Percentiles rank a stretch among this genome's conserved stretches.
Evolutionary conservation across 2,329 filamentous ascomycete species (phyloP).

Genomic region (Fusarium domesticum): DNA sequence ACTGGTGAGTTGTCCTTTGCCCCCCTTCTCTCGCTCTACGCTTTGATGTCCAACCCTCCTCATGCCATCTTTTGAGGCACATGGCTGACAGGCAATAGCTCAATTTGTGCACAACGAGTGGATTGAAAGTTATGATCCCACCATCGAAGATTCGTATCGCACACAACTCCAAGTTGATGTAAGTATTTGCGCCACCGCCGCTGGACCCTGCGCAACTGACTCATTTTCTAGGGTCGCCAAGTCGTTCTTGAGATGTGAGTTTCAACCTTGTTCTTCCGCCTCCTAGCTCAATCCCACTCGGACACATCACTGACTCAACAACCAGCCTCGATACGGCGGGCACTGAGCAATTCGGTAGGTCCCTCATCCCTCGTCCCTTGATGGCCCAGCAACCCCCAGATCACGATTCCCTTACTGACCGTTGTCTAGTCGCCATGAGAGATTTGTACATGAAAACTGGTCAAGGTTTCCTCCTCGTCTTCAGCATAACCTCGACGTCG

Average conservation of each 20-base stretch:
- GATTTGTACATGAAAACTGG: conserved; percentile 93
- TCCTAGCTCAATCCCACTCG: neutral
- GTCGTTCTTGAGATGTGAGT: conserved; percentile 84
- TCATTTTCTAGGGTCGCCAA: conserved; percentile 66
- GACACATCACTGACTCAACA: conserved; percentile 21
- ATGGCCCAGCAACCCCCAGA: conserved; percentile 15
- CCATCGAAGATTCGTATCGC: conserved; percentile 74
- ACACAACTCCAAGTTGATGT: conserved; percentile 81
- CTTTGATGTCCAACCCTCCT: conserved; percentile 13
- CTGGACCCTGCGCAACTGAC: conserved; percentile 30
- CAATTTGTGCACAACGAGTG: conserved; percentile 94
- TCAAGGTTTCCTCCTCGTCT: conserved; percentile 87
- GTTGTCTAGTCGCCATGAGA: conserved; percentile 57
- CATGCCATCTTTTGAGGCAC: conserved; percentile 9
- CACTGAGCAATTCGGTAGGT: conserved; percentile 87
- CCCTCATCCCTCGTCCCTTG: too few species aligned
- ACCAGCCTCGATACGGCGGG: conserved; percentile 79
- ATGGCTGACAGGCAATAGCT: conserved; percentile 47
- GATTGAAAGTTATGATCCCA: conserved; percentile 84
- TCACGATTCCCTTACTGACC: conserved; percentile 21
- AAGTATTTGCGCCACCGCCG: conserved; percentile 40
- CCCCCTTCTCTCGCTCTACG: conserved; percentile 12
- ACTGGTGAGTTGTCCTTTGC: conserved; percentile 60
- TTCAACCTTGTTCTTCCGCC: conserved; percentile 14
- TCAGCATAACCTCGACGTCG: conserved; percentile 82